These are phyloP conservation scores for Fusarium sp. DNA, from an alignment of 2,329 filamentous ascomycete species.

Conservation along the genomic window DNA sequence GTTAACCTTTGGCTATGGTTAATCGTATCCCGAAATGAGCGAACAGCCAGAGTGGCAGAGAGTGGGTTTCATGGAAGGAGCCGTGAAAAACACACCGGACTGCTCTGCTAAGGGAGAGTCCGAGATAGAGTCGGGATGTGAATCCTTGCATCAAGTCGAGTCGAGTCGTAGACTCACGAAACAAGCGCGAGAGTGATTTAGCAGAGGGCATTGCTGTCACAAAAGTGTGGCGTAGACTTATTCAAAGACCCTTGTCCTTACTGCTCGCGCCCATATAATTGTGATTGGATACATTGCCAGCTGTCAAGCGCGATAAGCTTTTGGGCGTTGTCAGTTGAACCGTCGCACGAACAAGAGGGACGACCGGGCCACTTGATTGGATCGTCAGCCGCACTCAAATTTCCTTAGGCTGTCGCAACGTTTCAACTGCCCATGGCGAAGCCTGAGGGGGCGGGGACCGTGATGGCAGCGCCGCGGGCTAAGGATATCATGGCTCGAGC, in stretches of 20 bases:
- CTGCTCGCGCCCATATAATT: neutral
- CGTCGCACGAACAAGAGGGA: conserved; percentile 12
- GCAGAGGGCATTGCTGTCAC: conserved; percentile 2
- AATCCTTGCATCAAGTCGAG: conserved; percentile 7
- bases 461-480: neutral
- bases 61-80: conserved; percentile 2
- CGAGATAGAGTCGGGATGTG: conserved; percentile 9
- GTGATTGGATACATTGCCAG: conserved; percentile 12
- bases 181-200: conserved; percentile 27
- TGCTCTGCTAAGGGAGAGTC: neutral
- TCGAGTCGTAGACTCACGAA: conserved; percentile 15
- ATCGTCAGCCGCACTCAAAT: conserved; percentile 25
- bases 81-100: neutral
- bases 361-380: conserved; percentile 23
- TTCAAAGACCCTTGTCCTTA: conserved; percentile 11
- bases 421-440: conserved; percentile 25
- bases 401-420: conserved; percentile 20
- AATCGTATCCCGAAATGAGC: neutral
- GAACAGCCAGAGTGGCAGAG: neutral
- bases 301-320: conserved; percentile 31
- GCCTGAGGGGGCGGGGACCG: conserved; percentile 3
- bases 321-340: neutral
- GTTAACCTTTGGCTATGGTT: neutral
- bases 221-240: conserved; percentile 11
- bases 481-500: neutral